Evolutionary conservation across 2,329 filamentous ascomycete species (phyloP), one percentile per base, ranked within the genome.

Genomic region (Capronia epimyces): DNA sequence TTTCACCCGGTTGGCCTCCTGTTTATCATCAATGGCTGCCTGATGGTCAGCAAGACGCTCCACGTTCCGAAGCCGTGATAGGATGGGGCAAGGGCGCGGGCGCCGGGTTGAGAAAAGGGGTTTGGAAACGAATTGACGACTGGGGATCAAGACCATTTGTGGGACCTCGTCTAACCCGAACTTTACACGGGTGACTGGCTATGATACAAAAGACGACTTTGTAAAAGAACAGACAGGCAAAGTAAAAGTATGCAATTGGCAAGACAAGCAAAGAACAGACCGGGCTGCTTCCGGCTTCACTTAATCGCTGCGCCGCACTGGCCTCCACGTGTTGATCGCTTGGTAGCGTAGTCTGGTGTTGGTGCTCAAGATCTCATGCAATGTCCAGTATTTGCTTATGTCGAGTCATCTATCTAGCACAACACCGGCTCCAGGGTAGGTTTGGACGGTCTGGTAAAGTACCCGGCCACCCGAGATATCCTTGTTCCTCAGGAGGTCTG

Each of bases 1-100:
- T 82, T 96, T 54, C 93, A 98, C 67, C 91, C 93, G 12, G 76
- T 86, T 2, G 87, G 85, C 6, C 70, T 83, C 20, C 64, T 97
- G 53, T 98, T 96, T 70, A 75, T 94, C 52, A 62, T 89, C n/a
- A 89, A 95, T 67, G 93, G 90, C 16, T 94, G 87, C 66, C 71
- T 93, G 65, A 97, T 98, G 93, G 86, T 91, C 58, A 95, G 89
- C 75, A 94, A 91, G 78, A 91, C 83, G 25, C 82, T 98, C 64
- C 88, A 93, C 67, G 89, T 98, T 60, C 93, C 93, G 13, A 98
- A 98, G 80, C 89, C 78, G 36, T 57, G 42, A 52, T 46, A 42
- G 16, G 24, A 29, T 25, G 22, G 39, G 20, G 16, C 24, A 29
- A n/a, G 22, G 39, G 20, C 3, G 13, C 7, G 21, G 20, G 1